A percentile compares a stretch with the other conserved stretches of the same genome.
phyloP scores from a whole-genome alignment of 495 filamentous ascomycete species.

The Xylaria sp. region DNA sequence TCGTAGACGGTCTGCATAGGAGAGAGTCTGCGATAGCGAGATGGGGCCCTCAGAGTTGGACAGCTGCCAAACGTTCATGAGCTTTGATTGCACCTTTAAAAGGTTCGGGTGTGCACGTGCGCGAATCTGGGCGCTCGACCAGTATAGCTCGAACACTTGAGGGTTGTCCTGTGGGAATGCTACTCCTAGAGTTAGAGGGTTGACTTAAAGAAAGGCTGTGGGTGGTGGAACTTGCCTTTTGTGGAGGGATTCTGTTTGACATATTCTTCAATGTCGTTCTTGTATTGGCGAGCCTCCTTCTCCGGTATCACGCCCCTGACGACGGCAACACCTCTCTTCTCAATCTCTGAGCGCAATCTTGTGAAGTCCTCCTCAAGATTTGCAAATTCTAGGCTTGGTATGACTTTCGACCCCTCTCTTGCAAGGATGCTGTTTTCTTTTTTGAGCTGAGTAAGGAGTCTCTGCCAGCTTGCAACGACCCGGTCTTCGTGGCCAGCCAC shows the following conservation, averaged over 20 bases:
- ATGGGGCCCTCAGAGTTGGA: slow-evolving; percentile 64
- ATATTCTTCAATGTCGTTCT: slow-evolving; percentile 66
- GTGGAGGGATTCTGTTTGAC: slow-evolving; percentile 65
- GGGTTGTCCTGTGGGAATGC: slow-evolving; percentile 62
- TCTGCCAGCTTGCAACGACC: slow-evolving; percentile 70
- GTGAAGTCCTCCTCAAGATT: slow-evolving; percentile 59
- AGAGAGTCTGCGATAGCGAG: slow-evolving; percentile 65
- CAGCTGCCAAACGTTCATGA: slow-evolving; percentile 79
- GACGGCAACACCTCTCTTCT: slow-evolving; percentile 68
- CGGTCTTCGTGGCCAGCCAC: slow-evolving; percentile 67
- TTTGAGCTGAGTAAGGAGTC: slow-evolving; percentile 65
- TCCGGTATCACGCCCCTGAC: slow-evolving; percentile 68
- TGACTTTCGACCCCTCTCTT: slow-evolving; percentile 47
- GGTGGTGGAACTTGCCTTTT: slow-evolving; percentile 44
- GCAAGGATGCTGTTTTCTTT: slow-evolving; percentile 60
- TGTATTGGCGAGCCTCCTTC: slow-evolving; percentile 63
- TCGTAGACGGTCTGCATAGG: slow-evolving; percentile 83
- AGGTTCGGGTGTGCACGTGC: slow-evolving; percentile 77
- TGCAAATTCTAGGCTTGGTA: slow-evolving; percentile 66
- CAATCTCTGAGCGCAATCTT: slow-evolving; percentile 54
- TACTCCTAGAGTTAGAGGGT: slow-evolving; percentile 42
- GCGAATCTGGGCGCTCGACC: slow-evolving; percentile 76
- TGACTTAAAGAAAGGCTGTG: not conserved
- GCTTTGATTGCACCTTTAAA: slow-evolving; percentile 69
- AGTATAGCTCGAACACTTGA: slow-evolving; percentile 89